Evolutionary conservation across 2,329 filamentous ascomycete genomes (phyloP).

Genomic region (Setomelanomma holmii): DNA sequence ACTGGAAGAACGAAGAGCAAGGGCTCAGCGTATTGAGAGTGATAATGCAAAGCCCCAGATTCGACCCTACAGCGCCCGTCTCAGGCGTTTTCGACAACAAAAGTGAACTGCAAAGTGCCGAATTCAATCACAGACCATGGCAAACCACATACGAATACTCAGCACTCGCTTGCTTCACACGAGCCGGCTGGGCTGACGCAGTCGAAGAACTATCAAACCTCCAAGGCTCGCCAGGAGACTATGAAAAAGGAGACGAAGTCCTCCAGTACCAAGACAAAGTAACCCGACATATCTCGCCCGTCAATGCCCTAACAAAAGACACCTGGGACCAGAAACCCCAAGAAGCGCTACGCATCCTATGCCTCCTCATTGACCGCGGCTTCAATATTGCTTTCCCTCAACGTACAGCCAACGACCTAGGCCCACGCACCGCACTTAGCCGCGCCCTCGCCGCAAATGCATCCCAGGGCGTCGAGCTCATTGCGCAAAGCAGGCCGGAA

Average conservation of each 20-base stretch:
- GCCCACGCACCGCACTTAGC: constrained; percentile 17
- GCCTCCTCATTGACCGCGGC: constrained; percentile 16
- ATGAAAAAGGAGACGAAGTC: constrained; percentile 25
- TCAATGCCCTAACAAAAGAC: constrained; percentile 26
- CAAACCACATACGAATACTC: constrained; percentile 26
- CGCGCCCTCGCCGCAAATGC: constrained; percentile 24
- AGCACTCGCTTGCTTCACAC: constrained; percentile 19
- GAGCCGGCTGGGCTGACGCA: constrained; percentile 26
- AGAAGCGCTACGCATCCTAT: constrained; percentile 28
- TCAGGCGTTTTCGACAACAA: constrained; percentile 25
- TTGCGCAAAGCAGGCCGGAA: constrained; percentile 16
- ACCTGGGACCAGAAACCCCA: constrained; percentile 25
- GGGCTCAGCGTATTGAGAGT: constrained; percentile 20
- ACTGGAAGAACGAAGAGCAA: constrained; percentile 22
- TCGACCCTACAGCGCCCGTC: constrained; percentile 18
- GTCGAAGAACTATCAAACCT: constrained; percentile 24
- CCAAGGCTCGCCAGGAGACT: constrained; percentile 14
- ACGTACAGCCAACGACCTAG: constrained; percentile 22
- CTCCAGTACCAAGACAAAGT: constrained; percentile 25
- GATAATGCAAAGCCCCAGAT: constrained; percentile 21
- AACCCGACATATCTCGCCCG: constrained; percentile 19
- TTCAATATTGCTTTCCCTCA: constrained; percentile 20
- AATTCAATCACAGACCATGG: constrained; percentile 22
- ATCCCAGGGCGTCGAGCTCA: constrained; percentile 25
- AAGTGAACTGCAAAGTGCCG: constrained; percentile 20